Evolutionary conservation across 768 basidiomycete species (phyloP).

Genomic region (Phanerochaete carnosa): DNA sequence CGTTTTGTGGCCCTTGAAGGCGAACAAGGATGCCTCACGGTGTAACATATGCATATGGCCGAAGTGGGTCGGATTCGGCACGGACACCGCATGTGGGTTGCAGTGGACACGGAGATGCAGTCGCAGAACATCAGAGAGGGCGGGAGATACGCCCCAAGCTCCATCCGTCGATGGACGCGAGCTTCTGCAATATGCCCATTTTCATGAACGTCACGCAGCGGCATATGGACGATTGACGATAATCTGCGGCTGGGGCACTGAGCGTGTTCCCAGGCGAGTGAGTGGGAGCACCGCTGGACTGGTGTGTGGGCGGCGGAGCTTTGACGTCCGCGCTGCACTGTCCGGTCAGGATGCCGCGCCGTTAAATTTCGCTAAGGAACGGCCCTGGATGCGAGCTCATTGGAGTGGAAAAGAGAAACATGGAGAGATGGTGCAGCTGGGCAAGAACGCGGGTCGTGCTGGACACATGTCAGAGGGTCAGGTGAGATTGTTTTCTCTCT

Average conservation of each 20-base stretch:
- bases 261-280: background rate
- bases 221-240: background rate
- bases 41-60: background rate
- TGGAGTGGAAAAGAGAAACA: background rate
- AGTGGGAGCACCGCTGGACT: background rate
- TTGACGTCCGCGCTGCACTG: background rate
- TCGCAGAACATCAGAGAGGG: background rate
- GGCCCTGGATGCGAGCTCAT: background rate
- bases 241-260: background rate
- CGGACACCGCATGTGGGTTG: background rate
- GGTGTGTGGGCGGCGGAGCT: background rate
- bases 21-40: background rate
- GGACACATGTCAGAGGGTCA: background rate
- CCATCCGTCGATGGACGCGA: conserved; percentile 1
- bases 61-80: background rate
- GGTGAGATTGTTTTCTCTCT: background rate
- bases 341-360: background rate
- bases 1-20: background rate
- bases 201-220: background rate
- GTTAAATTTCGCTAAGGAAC: background rate
- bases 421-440: background rate
- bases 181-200: background rate
- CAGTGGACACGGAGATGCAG: background rate
- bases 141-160: background rate
- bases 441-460: background rate